These are phyloP conservation scores for Euclidium syriacum DNA, from an alignment of 345 rosid genomes.

Conservation along the genomic window DNA sequence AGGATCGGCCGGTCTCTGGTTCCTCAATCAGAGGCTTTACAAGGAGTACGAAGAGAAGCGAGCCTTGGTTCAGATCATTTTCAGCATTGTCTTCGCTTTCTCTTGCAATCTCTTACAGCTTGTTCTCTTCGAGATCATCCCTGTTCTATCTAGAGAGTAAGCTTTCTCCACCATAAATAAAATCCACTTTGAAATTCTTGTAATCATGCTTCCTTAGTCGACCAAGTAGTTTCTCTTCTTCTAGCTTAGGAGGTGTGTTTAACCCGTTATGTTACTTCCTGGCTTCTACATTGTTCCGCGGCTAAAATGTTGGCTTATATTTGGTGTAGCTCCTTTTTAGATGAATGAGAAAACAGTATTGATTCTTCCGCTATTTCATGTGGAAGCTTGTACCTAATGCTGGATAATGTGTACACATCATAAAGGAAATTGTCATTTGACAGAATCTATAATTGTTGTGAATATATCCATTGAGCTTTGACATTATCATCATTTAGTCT, in stretches of 20 bases:
- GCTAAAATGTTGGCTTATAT: not conserved
- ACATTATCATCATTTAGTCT: not conserved
- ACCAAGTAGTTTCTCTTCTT: not conserved
- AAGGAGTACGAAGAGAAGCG: conserved; percentile 98
- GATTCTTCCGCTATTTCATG: not conserved
- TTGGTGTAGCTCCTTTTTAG: not conserved
- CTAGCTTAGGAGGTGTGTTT: not conserved
- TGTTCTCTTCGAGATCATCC: conserved; percentile 95
- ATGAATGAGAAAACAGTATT: not conserved
- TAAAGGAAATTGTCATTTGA: not conserved
- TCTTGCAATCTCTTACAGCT: conserved; percentile 98
- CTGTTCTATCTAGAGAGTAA: conserved; percentile 84
- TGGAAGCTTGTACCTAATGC: not conserved
- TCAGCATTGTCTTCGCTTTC: conserved; percentile 96
- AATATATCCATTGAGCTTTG: not conserved
- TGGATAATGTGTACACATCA: not conserved
- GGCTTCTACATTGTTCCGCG: not conserved
- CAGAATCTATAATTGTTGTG: not conserved
- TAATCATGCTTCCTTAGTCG: not conserved
- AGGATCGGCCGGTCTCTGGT: conserved; percentile 95
- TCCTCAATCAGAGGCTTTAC: conserved; percentile 76
- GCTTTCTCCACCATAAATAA: not conserved
- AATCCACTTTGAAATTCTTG: not conserved
- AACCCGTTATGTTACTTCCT: not conserved
- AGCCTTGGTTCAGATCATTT: conserved; percentile 87